Evolutionary conservation across 1,284 basidiomycete genomes (phyloP).

Genomic region (Sparassis latifolia): DNA sequence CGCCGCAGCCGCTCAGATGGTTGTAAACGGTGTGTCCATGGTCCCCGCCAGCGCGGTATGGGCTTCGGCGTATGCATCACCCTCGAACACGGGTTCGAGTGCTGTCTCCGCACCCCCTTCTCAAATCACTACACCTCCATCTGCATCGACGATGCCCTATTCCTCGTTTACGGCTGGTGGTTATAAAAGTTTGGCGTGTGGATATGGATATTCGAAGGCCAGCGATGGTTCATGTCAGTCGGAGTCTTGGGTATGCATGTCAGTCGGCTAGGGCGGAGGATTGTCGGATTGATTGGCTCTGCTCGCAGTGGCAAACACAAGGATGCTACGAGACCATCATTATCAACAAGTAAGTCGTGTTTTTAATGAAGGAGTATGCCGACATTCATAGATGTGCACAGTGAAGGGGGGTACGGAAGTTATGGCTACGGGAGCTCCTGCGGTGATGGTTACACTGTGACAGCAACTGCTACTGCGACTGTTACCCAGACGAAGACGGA

Average conservation of each 20-base stretch:
- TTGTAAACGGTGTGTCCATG: slow-evolving; percentile 45
- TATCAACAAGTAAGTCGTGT: slow-evolving; percentile 43
- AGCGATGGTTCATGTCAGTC: slow-evolving; percentile 47
- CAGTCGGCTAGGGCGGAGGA: neutral
- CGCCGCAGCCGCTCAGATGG: slow-evolving; percentile 46
- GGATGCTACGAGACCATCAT: slow-evolving; percentile 65
- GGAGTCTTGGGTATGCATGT: slow-evolving; percentile 48
- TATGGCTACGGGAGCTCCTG: slow-evolving; percentile 15
- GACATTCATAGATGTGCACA: neutral
- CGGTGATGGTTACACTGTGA: slow-evolving; percentile 19
- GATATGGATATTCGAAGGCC: slow-evolving; percentile 56
- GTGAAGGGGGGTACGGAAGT: slow-evolving; percentile 6
- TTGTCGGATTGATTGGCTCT: neutral
- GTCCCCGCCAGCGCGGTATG: slow-evolving; percentile 28
- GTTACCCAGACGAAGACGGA: slow-evolving; percentile 32
- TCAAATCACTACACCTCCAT: slow-evolving; percentile 35
- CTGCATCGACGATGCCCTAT: slow-evolving; percentile 32
- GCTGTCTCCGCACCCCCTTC: slow-evolving; percentile 27
- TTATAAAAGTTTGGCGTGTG: slow-evolving; percentile 57
- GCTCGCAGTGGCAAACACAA: slow-evolving; percentile 30
- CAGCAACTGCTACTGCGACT: slow-evolving; percentile 25
- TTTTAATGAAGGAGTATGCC: neutral
- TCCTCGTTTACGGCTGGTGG: slow-evolving; percentile 52
- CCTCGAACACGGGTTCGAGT: slow-evolving; percentile 11
- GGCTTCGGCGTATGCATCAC: slow-evolving; percentile 1